Base-by-base conservation (phyloP, 495 filamentous ascomycete species). In the Jackrogersella multiformis region DNA sequence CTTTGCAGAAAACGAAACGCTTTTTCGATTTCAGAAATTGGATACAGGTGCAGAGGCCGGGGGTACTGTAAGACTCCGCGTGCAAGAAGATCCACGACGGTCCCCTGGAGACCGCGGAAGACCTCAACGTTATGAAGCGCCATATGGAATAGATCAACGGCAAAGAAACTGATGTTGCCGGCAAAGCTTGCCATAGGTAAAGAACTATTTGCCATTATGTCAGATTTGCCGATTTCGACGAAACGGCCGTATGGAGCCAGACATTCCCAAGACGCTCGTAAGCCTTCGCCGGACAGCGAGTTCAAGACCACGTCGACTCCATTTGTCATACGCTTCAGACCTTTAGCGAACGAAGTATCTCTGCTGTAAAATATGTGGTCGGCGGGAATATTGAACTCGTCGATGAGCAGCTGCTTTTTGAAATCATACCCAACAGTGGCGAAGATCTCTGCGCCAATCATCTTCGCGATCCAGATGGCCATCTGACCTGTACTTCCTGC, bases 231-330 rank as follows among this genome's bases (percentile, higher is more conserved):
- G 3, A 30, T 30, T 7, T 30, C 26, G 26, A 30, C 7, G 26
- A 30, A 30, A 4, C 26, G 26, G 3, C 26, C 26, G 7, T 30
- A 30, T 4, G 26, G 26, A 30, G 26, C 26, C 26, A 30, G 3
- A 30, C 26, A 30, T 7, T 30, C 26, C 26, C 26, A 30, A 3
- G 26, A 30, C 7, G 4, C 26, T 7, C 26, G 26, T 30, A 30
- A n/a, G n/a, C 82, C 70, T 16, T 79, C 78, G 1, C 86, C 86
- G 0, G 85, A 76, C 0, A 88, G 78, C 0, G 84, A 86, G 73
- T 89, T 89, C 7, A 30, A 7, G 3, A 30, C 26, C 3, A 30
- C 26, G 26, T 30, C 26, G 4, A 30, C 26, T 30, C 26, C 26
- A 7, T 30, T 7, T 4, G 26, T 30, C 26, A 30, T 7, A 7